A percentile compares a stretch with the other conserved stretches of the same genome.
Evolutionary conservation across 768 basidiomycete species (phyloP).

Genomic region (Russula brevipes): DNA sequence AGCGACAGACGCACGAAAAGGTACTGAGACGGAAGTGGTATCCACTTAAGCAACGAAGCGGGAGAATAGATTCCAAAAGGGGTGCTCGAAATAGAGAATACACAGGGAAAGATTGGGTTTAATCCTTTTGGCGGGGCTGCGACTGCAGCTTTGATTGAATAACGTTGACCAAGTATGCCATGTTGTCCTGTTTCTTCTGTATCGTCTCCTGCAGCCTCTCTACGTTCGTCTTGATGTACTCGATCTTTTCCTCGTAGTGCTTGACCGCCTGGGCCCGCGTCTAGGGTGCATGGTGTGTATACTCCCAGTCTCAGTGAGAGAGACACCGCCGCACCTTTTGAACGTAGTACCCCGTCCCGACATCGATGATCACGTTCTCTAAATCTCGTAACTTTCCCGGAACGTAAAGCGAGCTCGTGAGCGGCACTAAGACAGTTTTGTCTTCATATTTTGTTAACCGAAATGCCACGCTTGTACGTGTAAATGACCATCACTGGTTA

Average conservation of each 20-base stretch:
- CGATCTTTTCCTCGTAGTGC: slow-evolving; percentile 77
- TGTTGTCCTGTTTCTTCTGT: slow-evolving; percentile 85
- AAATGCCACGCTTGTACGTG: not conserved
- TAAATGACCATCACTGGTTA: not conserved
- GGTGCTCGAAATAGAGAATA: not conserved
- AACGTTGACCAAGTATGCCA: slow-evolving; percentile 65
- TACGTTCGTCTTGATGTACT: slow-evolving; percentile 76
- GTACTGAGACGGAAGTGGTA: no score
- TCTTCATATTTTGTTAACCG: slow-evolving; percentile 39
- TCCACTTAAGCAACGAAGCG: no score
- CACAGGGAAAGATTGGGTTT: not conserved
- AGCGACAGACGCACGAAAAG: no score
- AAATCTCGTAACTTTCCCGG: slow-evolving; percentile 82
- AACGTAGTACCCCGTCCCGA: slow-evolving; percentile 96
- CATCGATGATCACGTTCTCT: slow-evolving; percentile 87
- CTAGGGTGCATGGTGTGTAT: slow-evolving; percentile 40
- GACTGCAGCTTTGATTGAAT: slow-evolving; percentile 58
- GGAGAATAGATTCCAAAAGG: no score
- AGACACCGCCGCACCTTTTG: slow-evolving; percentile 63
- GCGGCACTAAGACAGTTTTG: slow-evolving; percentile 84
- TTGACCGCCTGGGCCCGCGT: slow-evolving; percentile 72
- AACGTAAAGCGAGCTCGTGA: slow-evolving; percentile 93
- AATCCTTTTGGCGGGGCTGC: slow-evolving; percentile 23
- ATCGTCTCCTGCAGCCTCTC: slow-evolving; percentile 87
- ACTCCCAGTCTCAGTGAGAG: not conserved